Base-by-base conservation (phyloP, 2,329 filamentous ascomycete species). In the Claviceps humidiphila region DNA sequence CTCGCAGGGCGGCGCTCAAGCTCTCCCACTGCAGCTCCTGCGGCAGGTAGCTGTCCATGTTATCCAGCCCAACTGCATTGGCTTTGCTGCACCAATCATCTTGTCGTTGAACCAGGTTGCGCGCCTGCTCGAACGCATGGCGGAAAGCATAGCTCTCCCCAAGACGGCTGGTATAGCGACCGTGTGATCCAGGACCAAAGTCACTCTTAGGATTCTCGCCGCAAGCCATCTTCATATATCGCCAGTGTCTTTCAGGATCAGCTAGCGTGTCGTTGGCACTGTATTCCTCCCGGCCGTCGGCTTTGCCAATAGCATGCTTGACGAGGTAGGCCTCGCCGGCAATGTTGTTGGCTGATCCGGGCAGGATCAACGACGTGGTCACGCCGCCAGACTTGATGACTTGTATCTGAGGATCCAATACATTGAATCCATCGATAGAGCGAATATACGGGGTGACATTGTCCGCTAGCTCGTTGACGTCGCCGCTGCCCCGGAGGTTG, bases 171-270 rank as follows among this genome's bases (percentile, higher is more conserved):
- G 72, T 72, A 0, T 80, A 81, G 46, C 69, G 69, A 50, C 78
- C 79, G 4, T 40, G 46, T 14, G 42, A 40, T 4, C 2, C 16
- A 39, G 26, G 8, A 5, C 42, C 81, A 54, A 85, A 83, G 0
- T 80, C 68, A 1, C 73, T 68, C 67, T 85, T 85, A 1, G 82
- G 70, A 58, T 87, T 87, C 66, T 87, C 83, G 39, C 83, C 83
- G 57, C 82, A 87, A 0, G 84, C 84, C 82, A 87, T 87, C 68
- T 87, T 87, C 74, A 87, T 84, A 64, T 84, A 87, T 20, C 84
- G 74, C 77, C 81, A 84, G 54, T 71, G 77, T 22, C 73, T 71
- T 43, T 83, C 81, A 0, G 82, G 82, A 50, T 85, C 80, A 1
- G 83, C 82, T 9, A 86, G 70, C 69, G 86, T 73, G 57, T 84